Evolutionary conservation across 345 rosid genomes (phyloP).

Genomic region (Gossypium herbaceum): DNA sequence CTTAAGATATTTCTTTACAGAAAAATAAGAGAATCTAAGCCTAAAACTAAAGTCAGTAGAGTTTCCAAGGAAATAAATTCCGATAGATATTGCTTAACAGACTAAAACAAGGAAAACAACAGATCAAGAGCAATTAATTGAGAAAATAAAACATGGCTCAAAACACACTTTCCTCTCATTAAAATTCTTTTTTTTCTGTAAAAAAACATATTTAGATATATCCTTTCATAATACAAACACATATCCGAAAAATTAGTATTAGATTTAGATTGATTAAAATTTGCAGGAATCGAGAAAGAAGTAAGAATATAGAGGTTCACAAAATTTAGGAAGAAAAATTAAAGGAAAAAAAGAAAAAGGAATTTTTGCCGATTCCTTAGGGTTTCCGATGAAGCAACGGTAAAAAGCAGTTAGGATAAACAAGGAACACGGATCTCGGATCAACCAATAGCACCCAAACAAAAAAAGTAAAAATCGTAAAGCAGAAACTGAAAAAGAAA

Average conservation of each 20-base stretch:
- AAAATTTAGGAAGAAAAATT: neutral
- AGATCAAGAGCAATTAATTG: neutral
- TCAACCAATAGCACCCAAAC: neutral
- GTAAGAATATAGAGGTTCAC: neutral
- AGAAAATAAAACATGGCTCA: neutral
- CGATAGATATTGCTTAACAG: neutral
- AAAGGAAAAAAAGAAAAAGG: neutral
- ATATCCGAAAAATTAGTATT: neutral
- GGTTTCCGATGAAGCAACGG: neutral
- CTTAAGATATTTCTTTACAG: neutral
- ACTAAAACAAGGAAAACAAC: neutral
- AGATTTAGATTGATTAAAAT: neutral
- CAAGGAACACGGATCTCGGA: neutral
- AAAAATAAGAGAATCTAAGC: neutral
- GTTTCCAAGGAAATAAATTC: neutral
- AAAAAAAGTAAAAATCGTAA: neutral
- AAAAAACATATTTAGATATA: neutral
- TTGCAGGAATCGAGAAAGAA: neutral
- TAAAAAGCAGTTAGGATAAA: neutral
- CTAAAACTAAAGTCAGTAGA: neutral
- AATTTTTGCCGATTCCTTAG: neutral
- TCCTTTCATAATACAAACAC: neutral
- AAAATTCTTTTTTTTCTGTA: neutral
- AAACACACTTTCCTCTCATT: neutral
- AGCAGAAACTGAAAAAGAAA: neutral